A percentile compares a stretch with the other conserved stretches of the same genome.
These are phyloP conservation scores for Fusarium subglutinans DNA, from an alignment of 2,329 filamentous ascomycete genomes.

Conservation along the genomic window DNA sequence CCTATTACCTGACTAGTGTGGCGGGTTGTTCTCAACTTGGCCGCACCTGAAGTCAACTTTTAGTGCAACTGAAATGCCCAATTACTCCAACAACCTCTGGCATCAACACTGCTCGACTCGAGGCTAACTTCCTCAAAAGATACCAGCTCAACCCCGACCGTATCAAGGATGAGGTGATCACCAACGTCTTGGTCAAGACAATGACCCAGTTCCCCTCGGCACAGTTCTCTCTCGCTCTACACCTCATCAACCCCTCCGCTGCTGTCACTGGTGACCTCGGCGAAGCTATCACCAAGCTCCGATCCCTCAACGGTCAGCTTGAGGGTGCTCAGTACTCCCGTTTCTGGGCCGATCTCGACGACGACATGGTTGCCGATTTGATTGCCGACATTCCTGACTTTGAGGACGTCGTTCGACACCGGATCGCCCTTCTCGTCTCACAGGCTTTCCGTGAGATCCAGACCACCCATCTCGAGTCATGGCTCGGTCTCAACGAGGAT, in stretches of 20 bases:
- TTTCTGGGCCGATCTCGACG: conserved; percentile 95
- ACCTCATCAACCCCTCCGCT: conserved; percentile 87
- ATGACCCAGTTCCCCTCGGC: conserved; percentile 96
- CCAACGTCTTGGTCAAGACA: conserved; percentile 98
- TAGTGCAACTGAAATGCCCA: conserved; percentile 75
- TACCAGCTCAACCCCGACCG: conserved; percentile 99
- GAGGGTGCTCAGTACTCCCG: conserved; percentile 88
- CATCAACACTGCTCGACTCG: background rate
- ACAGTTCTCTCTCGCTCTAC: conserved; percentile 92
- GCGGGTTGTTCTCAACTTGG: conserved; percentile 54
- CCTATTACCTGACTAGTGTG: conserved; percentile 91
- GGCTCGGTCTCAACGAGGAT: conserved; percentile 77
- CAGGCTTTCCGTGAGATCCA: conserved; percentile 81
- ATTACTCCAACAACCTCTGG: background rate
- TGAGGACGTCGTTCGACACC: conserved; percentile 90
- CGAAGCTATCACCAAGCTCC: conserved; percentile 91
- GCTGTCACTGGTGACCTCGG: conserved; percentile 75
- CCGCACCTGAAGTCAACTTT: conserved; percentile 73
- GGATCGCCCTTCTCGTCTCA: conserved; percentile 88
- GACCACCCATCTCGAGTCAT: conserved; percentile 74
- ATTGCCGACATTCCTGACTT: conserved; percentile 95
- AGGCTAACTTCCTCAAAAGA: conserved; percentile 64
- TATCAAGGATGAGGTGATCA: conserved; percentile 94
- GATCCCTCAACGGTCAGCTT: conserved; percentile 84
- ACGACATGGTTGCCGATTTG: conserved; percentile 95